Evolutionary conservation across 352 stramenopile species (phyloP).

Genomic region (Phytopythium ostracodes): DNA sequence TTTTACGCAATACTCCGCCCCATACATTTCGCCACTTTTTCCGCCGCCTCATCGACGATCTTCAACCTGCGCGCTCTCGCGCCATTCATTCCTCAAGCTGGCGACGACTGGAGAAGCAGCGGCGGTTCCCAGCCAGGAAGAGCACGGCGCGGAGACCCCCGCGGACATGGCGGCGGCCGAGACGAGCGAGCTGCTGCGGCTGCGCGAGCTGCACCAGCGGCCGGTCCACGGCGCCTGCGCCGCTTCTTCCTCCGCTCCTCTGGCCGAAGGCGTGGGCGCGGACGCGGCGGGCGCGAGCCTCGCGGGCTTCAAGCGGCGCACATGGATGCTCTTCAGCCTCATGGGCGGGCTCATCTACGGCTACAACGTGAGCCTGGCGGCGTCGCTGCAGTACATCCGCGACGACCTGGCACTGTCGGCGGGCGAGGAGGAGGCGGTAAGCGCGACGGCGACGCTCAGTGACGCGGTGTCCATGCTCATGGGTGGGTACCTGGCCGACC

Average conservation of each 20-base stretch:
- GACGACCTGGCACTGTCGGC: slow-evolving; percentile 65
- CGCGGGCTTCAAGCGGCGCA: slow-evolving; percentile 34
- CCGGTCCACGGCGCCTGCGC: slow-evolving; percentile 2
- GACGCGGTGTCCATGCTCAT: slow-evolving; percentile 78
- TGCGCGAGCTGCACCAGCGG: slow-evolving; percentile 29
- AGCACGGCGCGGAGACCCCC: neutral
- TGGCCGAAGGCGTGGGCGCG: slow-evolving; percentile 4
- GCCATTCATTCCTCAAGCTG: neutral
- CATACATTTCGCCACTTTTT: neutral
- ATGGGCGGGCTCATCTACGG: slow-evolving; percentile 84
- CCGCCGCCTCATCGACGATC: neutral
- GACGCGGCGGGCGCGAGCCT: slow-evolving; percentile 9
- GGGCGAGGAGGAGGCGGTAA: slow-evolving; percentile 68
- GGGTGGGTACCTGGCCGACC: slow-evolving; percentile 65
- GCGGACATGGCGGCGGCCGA: slow-evolving; percentile 32
- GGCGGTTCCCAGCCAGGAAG: neutral
- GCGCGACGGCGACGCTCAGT: slow-evolving; percentile 73
- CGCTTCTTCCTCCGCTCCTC: neutral
- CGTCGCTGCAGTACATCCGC: slow-evolving; percentile 78
- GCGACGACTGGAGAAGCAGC: neutral
- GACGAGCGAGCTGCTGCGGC: slow-evolving; percentile 57
- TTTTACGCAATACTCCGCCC: neutral
- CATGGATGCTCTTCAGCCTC: slow-evolving; percentile 79
- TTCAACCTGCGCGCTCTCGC: neutral
- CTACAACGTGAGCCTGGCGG: slow-evolving; percentile 84